Base-by-base conservation (phyloP, 192 early-diverging fungal genomes). In the Dissophora ornata region DNA sequence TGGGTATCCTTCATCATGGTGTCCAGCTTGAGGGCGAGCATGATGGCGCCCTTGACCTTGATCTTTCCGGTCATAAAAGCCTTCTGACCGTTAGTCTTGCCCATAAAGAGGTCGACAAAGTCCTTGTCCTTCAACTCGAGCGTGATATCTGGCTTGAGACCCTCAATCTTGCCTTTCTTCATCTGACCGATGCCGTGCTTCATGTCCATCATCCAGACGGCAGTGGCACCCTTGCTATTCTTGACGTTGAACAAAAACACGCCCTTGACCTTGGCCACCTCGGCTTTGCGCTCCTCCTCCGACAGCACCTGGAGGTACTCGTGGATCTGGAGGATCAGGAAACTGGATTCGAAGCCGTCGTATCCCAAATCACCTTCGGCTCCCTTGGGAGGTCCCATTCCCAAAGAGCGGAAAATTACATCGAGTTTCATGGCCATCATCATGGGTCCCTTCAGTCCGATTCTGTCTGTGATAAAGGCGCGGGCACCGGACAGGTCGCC, bases 41-140 rank as follows among this genome's bases (percentile, higher is more conserved):
- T 89, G 61, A 91, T 87, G 45, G 91, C 87, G 51, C 90, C 92
- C 81, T 90, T 91, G 46, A 90, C 79, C 83, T 97, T 97, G 79
- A 94, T 86, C 80, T 97, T 97, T 30, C 97, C 94, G 15, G 84
- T 74, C 93, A 96, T 94, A 73, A 94, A 97, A 22, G 94, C 91
- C 80, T 94, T 92, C 87, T 97, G 96, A 19, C 91, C 91, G 44
- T 92, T 95, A 45, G 92, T 66, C 83, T 94, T 95, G 45, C 95
- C 95, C 33, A 84, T 78, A 29, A 92, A 89, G 34, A 98, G 69
- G 47, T 92, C 90, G 19, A 95, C 90, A 88, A 98, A 96, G 73
- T 93, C 93, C 53, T 83, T 84, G 79, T 98, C 97, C 51, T 78
- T 84, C 70, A 97, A 78, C 30, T 79, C 69, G 12, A 97, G 73